Evolutionary conservation across 306 rosid genomes (phyloP), one percentile per base, ranked within the genome.

Genomic region (Quercus suber): DNA sequence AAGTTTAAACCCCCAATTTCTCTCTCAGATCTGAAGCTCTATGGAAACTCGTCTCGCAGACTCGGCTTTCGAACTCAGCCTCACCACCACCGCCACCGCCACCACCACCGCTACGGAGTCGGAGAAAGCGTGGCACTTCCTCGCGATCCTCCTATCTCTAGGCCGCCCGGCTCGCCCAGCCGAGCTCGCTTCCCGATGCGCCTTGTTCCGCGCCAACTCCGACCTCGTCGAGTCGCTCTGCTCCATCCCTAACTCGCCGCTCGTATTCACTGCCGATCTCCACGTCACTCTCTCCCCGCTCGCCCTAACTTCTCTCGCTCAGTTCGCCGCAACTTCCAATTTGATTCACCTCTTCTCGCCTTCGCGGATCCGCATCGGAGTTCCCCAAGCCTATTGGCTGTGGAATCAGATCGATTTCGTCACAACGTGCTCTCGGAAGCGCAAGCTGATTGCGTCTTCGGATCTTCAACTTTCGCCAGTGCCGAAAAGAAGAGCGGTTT

Each of bases 101-200:
- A 15, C 41, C 64, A 1, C 30, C 0, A 12, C 31, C 19, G 5
- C 75, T 52, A 17, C 83, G 57, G 79, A 63, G 61, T 76, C 76
- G 1, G 60, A 65, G 28, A 77, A 78, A 77, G 82, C 90, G 10
- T 79, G 87, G 77, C 82, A 82, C 78, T 63, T 84, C 23, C 82
- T 86, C 13, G 73, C 81, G 10, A 74, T 87, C 19, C 81, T 87
- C 45, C 17, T 79, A 2, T 82, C 83, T 1, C 74, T 87, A 23
- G 84, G 91, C 58, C 82, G 83, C 45, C 83, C 86, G 0, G 60
- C 86, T 31, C 71, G 58, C 7, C 82, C 84, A 0, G 74, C 73
- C 0, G 80, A 78, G 70, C 89, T 91, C 52, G 80, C 92, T 7
- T 73, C 84, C 3, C 81, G 67, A 15, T 91, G 93, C 76, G 59